These are phyloP conservation scores for Ceratocystis diversiconidia DNA, from an alignment of 2,329 filamentous ascomycete species.

Conservation along the genomic window DNA sequence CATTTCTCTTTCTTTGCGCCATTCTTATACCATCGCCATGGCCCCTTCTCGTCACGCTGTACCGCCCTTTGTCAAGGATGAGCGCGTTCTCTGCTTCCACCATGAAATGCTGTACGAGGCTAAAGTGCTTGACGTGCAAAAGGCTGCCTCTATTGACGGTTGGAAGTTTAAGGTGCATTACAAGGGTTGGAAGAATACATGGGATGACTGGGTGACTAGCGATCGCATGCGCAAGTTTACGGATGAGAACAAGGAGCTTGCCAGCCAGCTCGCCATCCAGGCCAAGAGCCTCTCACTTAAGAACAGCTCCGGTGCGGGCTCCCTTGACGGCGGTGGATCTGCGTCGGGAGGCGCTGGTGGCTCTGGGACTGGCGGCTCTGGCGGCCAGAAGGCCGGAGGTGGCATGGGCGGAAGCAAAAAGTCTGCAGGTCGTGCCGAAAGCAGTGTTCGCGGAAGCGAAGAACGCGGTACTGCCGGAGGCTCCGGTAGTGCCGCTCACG, in stretches of 20 bases:
- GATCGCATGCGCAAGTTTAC: slow-evolving; percentile 90
- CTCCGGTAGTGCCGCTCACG: slow-evolving; percentile 48
- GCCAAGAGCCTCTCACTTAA: slow-evolving; percentile 45
- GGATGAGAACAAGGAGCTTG: slow-evolving; percentile 87
- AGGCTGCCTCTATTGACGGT: slow-evolving; percentile 44
- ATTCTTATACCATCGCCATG: slow-evolving; percentile 23
- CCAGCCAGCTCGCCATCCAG: slow-evolving; percentile 56
- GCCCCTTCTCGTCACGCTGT: slow-evolving; percentile 31
- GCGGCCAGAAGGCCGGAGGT: background rate
- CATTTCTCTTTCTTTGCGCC: background rate
- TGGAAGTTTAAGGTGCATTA: slow-evolving; percentile 92
- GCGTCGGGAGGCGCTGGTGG: slow-evolving; percentile 66
- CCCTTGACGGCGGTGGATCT: slow-evolving; percentile 43
- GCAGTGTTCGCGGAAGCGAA: slow-evolving; percentile 61
- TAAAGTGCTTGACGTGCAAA: slow-evolving; percentile 72
- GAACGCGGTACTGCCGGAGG: slow-evolving; percentile 61
- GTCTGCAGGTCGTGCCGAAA: slow-evolving; percentile 49
- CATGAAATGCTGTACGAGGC: slow-evolving; percentile 95
- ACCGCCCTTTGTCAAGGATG: slow-evolving; percentile 56
- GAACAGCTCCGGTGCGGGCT: slow-evolving; percentile 36
- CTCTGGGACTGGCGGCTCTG: background rate
- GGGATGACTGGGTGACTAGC: slow-evolving; percentile 96
- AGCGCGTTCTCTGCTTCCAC: slow-evolving; percentile 93
- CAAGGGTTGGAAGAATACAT: slow-evolving; percentile 99
- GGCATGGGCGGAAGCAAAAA: slow-evolving; percentile 29